These are phyloP conservation scores for Xylaria telfairii DNA, from an alignment of 495 filamentous ascomycete genomes.

Conservation along the genomic window DNA sequence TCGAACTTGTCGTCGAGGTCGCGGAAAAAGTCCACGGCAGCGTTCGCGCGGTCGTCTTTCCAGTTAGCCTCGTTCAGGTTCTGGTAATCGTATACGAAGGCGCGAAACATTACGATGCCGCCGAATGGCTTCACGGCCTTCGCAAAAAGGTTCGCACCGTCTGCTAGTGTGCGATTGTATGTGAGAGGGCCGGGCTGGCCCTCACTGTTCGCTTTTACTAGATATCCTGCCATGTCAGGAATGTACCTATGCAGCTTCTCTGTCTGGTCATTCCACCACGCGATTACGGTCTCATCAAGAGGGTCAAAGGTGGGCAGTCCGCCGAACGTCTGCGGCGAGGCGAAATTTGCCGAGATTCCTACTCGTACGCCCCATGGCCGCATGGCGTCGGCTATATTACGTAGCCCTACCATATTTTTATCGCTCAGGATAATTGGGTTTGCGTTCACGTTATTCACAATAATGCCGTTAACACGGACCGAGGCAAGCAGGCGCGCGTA, in stretches of 20 bases:
- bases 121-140: conserved; percentile 63
- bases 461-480: conserved; percentile 66
- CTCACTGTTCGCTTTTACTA: conserved; percentile 77
- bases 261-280: conserved; percentile 67
- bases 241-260: conserved; percentile 63
- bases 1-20: conserved; percentile 69
- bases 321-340: conserved; percentile 64
- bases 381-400: conserved; percentile 66
- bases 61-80: conserved; percentile 61
- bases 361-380: conserved; percentile 71
- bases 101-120: conserved; percentile 75
- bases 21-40: conserved; percentile 71
- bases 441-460: conserved; percentile 79
- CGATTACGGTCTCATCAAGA: conserved; percentile 61
- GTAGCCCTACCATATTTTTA: conserved; percentile 65
- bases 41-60: conserved; percentile 72
- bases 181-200: conserved; percentile 73
- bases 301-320: conserved; percentile 69
- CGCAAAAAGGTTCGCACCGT: conserved; percentile 76
- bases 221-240: conserved; percentile 72
- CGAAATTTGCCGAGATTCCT: conserved; percentile 72
- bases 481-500: conserved; percentile 75
- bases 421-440: conserved; percentile 61
- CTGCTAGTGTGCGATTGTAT: conserved; percentile 71
- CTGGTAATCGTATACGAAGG: conserved; percentile 71